Conservation (phyloP, 2,329 filamentous ascomycete genomes). For the Annulohypoxylon truncatum region DNA sequence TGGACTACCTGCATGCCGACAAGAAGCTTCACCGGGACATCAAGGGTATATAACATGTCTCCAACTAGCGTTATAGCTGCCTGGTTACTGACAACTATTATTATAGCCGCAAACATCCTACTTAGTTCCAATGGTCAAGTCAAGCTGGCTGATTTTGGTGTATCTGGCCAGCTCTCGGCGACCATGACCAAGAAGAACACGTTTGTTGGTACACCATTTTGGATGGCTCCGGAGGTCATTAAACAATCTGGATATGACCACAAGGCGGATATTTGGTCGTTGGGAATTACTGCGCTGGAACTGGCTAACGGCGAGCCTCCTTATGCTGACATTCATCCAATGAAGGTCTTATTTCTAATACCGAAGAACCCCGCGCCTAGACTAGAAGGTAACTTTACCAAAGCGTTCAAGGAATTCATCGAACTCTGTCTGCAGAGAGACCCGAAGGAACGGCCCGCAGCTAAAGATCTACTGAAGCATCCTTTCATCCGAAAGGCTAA, state of each 20-base stretch:
- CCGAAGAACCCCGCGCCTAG: slow-evolving; percentile 91
- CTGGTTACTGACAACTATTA: slow-evolving; percentile 37
- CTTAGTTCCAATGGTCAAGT: slow-evolving; percentile 92
- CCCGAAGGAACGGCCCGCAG: slow-evolving; percentile 86
- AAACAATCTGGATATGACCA: slow-evolving; percentile 98
- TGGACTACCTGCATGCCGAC: slow-evolving; percentile 94
- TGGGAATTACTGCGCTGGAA: slow-evolving; percentile 94
- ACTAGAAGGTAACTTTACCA: slow-evolving; percentile 84
- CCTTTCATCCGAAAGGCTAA: slow-evolving; percentile 92
- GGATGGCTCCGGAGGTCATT: slow-evolving; percentile 99
- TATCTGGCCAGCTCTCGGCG: slow-evolving; percentile 93
- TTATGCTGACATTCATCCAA: slow-evolving; percentile 95
- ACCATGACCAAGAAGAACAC: slow-evolving; percentile 99
- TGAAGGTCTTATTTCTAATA: slow-evolving; percentile 97
- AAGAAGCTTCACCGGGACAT: slow-evolving; percentile 97
- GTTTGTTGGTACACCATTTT: slow-evolving; percentile 97
- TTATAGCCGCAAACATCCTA: slow-evolving; percentile 87
- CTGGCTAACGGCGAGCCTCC: slow-evolving; percentile 92
- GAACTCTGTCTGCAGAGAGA: slow-evolving; percentile 88
- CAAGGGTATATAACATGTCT: slow-evolving; percentile 68
- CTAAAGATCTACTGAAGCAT: slow-evolving; percentile 87
- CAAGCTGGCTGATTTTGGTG: slow-evolving; percentile 96
- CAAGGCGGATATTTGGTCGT: slow-evolving; percentile 97
- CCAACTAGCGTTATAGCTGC: neutral
- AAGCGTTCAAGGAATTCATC: slow-evolving; percentile 85